A percentile compares a stretch with the other conserved stretches of the same genome.
phyloP scores from a whole-genome alignment of 108 stramenopile genomes.

The Skeletonema grethae region DNA sequence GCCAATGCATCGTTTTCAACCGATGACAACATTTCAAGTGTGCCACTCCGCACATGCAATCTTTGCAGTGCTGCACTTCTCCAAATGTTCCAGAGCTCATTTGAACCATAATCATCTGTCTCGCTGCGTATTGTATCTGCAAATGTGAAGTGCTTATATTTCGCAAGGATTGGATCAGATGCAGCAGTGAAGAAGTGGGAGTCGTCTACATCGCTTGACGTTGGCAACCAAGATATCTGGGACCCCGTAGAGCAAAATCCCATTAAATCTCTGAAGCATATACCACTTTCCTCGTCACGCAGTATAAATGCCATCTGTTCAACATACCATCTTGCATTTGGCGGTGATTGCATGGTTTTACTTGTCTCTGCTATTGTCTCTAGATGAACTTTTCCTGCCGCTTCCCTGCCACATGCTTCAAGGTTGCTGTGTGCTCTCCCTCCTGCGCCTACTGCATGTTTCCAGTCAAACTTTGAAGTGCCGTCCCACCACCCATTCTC shows the following conservation, averaged over 20 bases:
- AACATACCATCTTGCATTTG: constrained; percentile 16
- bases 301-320: constrained; percentile 17
- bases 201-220: background rate
- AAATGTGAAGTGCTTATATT: constrained; percentile 21
- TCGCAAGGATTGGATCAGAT: constrained; percentile 16
- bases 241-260: constrained; percentile 29
- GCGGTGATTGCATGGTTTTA: constrained; percentile 9
- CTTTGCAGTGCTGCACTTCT: background rate
- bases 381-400: constrained; percentile 9
- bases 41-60: background rate
- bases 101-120: constrained; percentile 11
- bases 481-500: constrained; percentile 43
- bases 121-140: constrained; percentile 1
- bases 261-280: constrained; percentile 15
- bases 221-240: constrained; percentile 25
- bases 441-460: constrained; percentile 8
- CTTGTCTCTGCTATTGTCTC: constrained; percentile 3
- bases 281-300: constrained; percentile 17
- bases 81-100: constrained; percentile 19
- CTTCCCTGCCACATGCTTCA: constrained; percentile 22
- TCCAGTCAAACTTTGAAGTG: constrained; percentile 31
- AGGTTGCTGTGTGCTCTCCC: constrained; percentile 13
- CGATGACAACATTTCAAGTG: background rate
- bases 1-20: constrained; percentile 8
- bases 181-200: constrained; percentile 22